phyloP scores from a whole-genome alignment of 352 stramenopile genomes.

The Phytophthora fragariaefolia region DNA sequence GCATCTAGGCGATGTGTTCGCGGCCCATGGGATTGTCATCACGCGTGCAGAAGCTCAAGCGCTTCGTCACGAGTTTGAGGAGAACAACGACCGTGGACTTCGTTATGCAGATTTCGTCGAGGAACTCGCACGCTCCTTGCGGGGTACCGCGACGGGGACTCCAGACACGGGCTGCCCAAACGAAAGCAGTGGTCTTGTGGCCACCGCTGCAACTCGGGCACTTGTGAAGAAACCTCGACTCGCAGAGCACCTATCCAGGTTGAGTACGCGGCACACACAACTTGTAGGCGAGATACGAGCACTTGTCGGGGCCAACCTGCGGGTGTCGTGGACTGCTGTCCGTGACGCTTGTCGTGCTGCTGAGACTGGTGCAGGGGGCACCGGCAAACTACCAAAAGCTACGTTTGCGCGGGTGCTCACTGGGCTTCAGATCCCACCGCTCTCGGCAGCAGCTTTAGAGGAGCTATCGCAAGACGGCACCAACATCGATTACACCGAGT shows the following conservation, averaged over 20 bases:
- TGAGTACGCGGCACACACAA: slow-evolving; percentile 56
- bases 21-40: slow-evolving; percentile 52
- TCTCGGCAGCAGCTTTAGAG: slow-evolving; percentile 35
- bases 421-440: slow-evolving; percentile 53
- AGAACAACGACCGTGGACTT: slow-evolving; percentile 74
- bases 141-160: slow-evolving; percentile 30
- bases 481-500: slow-evolving; percentile 71
- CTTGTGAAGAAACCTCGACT: slow-evolving; percentile 71
- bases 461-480: slow-evolving; percentile 31
- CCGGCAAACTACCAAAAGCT: slow-evolving; percentile 42
- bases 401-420: slow-evolving; percentile 53
- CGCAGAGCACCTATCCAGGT: slow-evolving; percentile 50
- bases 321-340: slow-evolving; percentile 59
- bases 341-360: slow-evolving; percentile 57
- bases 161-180: slow-evolving; percentile 15
- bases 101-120: slow-evolving; percentile 70
- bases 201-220: slow-evolving; percentile 39
- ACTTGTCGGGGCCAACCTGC: slow-evolving; percentile 51
- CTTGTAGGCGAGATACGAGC: slow-evolving; percentile 54
- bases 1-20: slow-evolving; percentile 60
- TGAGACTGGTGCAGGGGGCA: slow-evolving; percentile 35
- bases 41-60: slow-evolving; percentile 63
- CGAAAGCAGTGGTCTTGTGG: slow-evolving; percentile 42
- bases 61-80: slow-evolving; percentile 75
- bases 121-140: slow-evolving; percentile 58